phyloP scores from a whole-genome alignment of 352 stramenopile genomes.

The Phytophthora tubulina region DNA sequence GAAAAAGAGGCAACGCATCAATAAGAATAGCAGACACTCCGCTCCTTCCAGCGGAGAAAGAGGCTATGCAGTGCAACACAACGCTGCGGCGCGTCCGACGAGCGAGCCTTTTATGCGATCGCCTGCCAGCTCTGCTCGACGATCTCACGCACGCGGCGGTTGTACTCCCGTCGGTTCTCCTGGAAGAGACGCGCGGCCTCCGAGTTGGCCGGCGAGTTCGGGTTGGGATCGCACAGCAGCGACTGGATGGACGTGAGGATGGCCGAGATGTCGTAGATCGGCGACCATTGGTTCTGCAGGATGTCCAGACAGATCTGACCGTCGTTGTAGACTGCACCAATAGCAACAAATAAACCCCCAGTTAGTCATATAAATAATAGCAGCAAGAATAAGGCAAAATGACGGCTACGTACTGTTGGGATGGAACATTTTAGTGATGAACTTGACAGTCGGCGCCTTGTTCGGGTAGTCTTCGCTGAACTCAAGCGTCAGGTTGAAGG shows the following conservation, averaged over 20 bases:
- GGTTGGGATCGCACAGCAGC: conserved; percentile 99
- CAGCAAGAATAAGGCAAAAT: neutral
- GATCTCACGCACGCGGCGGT: conserved; percentile 98
- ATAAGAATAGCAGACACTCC: conserved; percentile 23
- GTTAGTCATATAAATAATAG: conserved; percentile 10
- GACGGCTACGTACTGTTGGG: conserved; percentile 93
- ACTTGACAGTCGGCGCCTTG: conserved; percentile 98
- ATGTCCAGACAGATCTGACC: conserved; percentile 98
- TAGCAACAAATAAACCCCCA: neutral
- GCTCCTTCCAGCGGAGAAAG: conserved; percentile 4
- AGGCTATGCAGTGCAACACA: neutral
- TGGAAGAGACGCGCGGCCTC: conserved; percentile 98
- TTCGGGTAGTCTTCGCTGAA: conserved; percentile 99
- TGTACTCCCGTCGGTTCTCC: conserved; percentile 99
- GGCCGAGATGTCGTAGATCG: conserved; percentile 99
- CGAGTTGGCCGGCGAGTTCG: conserved; percentile 98
- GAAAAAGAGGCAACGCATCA: conserved; percentile 19
- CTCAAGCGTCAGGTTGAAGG: conserved; percentile 98
- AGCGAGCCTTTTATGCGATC: conserved; percentile 60
- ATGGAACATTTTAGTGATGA: conserved; percentile 99
- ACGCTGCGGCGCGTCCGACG: conserved; percentile 9
- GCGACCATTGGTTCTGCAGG: conserved; percentile 99
- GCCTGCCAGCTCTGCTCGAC: conserved; percentile 98
- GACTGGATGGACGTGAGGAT: conserved; percentile 99
- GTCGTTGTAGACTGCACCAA: conserved; percentile 88